These are phyloP conservation scores for Oxyria digyna DNA, from an alignment of 148 eudicot genomes.

Conservation along the genomic window DNA sequence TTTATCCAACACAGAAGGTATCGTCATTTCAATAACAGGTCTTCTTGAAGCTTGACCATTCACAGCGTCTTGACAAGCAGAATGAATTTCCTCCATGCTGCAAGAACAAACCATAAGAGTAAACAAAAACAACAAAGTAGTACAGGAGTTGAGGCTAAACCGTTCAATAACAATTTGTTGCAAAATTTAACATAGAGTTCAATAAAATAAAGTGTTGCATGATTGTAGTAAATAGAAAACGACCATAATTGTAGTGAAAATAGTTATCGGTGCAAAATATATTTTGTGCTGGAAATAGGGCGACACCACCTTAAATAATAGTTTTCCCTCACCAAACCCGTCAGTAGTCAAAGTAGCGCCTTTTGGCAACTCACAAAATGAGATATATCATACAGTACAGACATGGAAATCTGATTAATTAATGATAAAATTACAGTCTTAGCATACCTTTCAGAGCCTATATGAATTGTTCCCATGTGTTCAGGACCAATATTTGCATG, in stretches of 20 bases:
- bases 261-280: too few species aligned
- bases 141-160: neutral
- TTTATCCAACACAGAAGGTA: conserved; percentile 74
- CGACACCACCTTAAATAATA: neutral
- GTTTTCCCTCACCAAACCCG: neutral
- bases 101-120: neutral
- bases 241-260: neutral
- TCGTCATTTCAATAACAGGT: conserved; percentile 93
- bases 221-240: neutral
- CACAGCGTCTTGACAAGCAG: conserved; percentile 60
- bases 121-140: neutral
- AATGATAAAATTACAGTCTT: neutral
- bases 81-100: conserved; percentile 86
- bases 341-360: neutral
- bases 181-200: neutral
- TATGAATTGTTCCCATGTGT: conserved; percentile 93
- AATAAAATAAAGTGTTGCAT: too few species aligned
- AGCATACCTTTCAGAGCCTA: conserved; percentile 82
- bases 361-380: neutral
- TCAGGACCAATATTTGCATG: conserved; percentile 62
- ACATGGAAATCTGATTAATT: neutral
- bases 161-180: neutral
- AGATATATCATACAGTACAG: neutral
- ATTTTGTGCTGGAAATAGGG: too few species aligned
- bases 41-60: conserved; percentile 70